Evolutionary conservation across 116 monocot genomes (phyloP).

Genomic region (Dioscorea cayenensis): DNA sequence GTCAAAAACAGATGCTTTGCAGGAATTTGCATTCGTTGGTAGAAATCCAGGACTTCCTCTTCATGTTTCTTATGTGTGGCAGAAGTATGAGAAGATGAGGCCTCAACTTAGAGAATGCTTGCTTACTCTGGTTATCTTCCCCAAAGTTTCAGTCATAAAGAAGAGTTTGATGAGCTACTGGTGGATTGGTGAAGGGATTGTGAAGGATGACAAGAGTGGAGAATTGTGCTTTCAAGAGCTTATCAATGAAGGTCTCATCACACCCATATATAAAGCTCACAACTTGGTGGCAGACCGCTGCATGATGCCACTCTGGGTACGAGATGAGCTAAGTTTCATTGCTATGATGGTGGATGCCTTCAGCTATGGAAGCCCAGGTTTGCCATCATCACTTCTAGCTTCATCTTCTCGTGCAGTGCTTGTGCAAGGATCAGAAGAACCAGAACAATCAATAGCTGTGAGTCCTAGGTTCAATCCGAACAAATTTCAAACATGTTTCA

Average conservation of each 20-base stretch:
- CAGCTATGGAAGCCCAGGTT: background rate
- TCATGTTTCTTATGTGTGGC: background rate
- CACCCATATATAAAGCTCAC: background rate
- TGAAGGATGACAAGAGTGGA: background rate
- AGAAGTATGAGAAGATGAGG: background rate
- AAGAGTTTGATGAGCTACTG: background rate
- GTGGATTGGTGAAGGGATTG: background rate
- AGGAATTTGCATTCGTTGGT: background rate
- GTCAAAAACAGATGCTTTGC: background rate
- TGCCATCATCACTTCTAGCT: background rate
- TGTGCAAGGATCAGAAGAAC: background rate
- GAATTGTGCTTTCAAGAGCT: background rate
- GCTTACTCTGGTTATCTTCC: background rate
- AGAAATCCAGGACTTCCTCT: background rate
- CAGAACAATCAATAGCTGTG: background rate
- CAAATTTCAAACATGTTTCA: background rate
- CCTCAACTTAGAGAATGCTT: background rate
- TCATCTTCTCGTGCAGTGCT: background rate
- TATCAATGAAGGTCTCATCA: background rate
- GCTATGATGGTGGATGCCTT: background rate
- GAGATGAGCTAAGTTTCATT: background rate
- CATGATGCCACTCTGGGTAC: background rate
- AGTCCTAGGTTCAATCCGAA: background rate
- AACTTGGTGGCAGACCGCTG: background rate
- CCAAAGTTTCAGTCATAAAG: background rate